Base-by-base conservation (phyloP, 2,329 filamentous ascomycete genomes). In the Rugonectria rugulosa region DNA sequence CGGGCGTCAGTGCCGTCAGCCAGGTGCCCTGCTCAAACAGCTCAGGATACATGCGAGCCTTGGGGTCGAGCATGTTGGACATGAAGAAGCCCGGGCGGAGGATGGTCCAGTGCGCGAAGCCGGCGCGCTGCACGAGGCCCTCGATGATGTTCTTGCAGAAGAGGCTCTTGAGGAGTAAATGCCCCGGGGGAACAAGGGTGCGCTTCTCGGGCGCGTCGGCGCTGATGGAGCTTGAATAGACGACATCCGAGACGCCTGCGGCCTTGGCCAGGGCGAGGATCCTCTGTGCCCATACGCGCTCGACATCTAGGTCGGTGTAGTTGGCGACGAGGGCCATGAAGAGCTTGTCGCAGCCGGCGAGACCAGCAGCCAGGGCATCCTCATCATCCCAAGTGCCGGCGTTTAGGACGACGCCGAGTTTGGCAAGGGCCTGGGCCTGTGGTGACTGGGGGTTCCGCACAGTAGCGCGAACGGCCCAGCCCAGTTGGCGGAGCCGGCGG, bases 131-230 rank as follows among this genome's bases (percentile, higher is more conserved):
- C 20, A 46, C 29, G 23, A 46, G 29, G 27, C 45, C 45, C 45
- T 48, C 45, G 6, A 48, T 48, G 26, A 31, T 40, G 34, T 48
- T 48, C 45, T 48, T 48, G 45, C 23, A 15, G 32, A 48, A 48
- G 45, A 48, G 45, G 45, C 45, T 48, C 45, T 48, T 48, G 34
- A 37, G 26, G 26, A 48, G 23, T 14, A 48, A 38, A 40, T 48
- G 45, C 15, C 40, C 31, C 21, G 45, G 34, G n/a, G 45, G 45
- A 34, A 48, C 23, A 19, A 48, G 45, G 24, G 45, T 50, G 15
- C 36, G 37, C 19, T 34, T 50, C 36, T 50, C 46, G n/a, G 37
- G 37, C 26, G 46, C 46, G 27, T 50, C 46, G 46, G 45, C 45
- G 23, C 45, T 48, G 24, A 48, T 48, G 45, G 45, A 48, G 14